A percentile compares a stretch with the other conserved stretches of the same genome.
These are phyloP conservation scores for Neocucurbitaria cava DNA, from an alignment of 2,329 filamentous ascomycete species.

Conservation along the genomic window DNA sequence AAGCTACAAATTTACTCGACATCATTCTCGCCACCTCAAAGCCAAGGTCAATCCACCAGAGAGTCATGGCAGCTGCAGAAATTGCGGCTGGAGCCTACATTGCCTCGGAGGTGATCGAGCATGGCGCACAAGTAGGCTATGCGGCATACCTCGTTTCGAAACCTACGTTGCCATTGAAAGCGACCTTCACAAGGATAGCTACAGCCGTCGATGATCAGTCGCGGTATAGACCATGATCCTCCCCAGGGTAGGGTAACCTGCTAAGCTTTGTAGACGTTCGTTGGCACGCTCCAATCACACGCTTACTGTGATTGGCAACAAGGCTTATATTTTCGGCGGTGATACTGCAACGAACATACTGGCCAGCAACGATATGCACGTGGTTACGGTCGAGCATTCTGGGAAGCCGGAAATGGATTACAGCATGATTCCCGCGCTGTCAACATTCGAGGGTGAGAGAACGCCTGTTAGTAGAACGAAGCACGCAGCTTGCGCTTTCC, in stretches of 20 bases:
- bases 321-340: slow-evolving; percentile 56
- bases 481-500: slow-evolving; percentile 51
- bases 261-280: slow-evolving; percentile 30
- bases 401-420: slow-evolving; percentile 49
- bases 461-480: slow-evolving; percentile 47
- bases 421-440: slow-evolving; percentile 50
- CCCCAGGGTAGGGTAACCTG: background rate
- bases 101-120: slow-evolving; percentile 49
- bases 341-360: slow-evolving; percentile 44
- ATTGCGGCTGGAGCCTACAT: slow-evolving; percentile 48
- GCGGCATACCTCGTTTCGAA: slow-evolving; percentile 53
- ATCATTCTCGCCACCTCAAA: background rate
- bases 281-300: slow-evolving; percentile 49
- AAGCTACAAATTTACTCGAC: background rate
- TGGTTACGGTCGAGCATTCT: slow-evolving; percentile 45
- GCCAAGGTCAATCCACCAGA: background rate
- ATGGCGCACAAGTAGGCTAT: slow-evolving; percentile 49
- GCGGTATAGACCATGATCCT: slow-evolving; percentile 22
- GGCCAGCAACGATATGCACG: slow-evolving; percentile 53
- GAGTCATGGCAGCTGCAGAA: slow-evolving; percentile 36
- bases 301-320: slow-evolving; percentile 50
- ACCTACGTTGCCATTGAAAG: slow-evolving; percentile 53
- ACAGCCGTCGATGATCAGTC: slow-evolving; percentile 46
- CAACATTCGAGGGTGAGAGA: slow-evolving; percentile 34
- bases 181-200: slow-evolving; percentile 51